phyloP scores from a whole-genome alignment of 108 stramenopile species.

The Nannochloropsis gaditana region DNA sequence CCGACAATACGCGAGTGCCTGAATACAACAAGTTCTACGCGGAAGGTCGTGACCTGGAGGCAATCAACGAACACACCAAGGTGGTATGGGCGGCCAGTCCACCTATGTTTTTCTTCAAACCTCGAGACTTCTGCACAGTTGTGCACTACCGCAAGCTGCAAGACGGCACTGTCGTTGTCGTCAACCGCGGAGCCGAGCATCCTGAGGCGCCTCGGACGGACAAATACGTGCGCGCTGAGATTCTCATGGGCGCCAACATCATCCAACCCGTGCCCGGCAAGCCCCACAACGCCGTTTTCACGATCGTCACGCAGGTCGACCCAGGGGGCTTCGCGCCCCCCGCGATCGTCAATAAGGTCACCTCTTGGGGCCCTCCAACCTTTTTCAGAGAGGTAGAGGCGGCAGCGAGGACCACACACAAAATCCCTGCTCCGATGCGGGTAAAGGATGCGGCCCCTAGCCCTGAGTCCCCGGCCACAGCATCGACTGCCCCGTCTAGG shows the following conservation, averaged over 20 bases:
- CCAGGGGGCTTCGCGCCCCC: not conserved
- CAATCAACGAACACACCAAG: slow-evolving; percentile 19
- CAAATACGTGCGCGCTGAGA: slow-evolving; percentile 26
- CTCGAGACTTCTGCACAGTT: slow-evolving; percentile 22
- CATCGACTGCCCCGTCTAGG: too few species aligned
- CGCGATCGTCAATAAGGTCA: slow-evolving; percentile 14
- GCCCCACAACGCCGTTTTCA: slow-evolving; percentile 18
- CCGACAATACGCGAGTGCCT: not conserved
- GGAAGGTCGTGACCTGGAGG: slow-evolving; percentile 27
- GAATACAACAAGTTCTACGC: slow-evolving; percentile 34
- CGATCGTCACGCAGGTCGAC: slow-evolving; percentile 27
- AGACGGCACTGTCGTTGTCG: slow-evolving; percentile 25
- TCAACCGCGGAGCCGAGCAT: slow-evolving; percentile 25
- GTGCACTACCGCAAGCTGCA: slow-evolving; percentile 27
- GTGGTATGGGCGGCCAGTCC: slow-evolving; percentile 32
- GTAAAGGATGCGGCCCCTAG: too few species aligned
- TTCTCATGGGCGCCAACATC: slow-evolving; percentile 26
- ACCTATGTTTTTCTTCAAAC: slow-evolving; percentile 18
- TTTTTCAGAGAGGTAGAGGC: not conserved
- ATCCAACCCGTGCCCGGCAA: slow-evolving; percentile 22
- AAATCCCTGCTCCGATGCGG: too few species aligned
- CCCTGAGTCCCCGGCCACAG: too few species aligned
- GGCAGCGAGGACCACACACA: not conserved
- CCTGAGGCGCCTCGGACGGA: slow-evolving; percentile 22
- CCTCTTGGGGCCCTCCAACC: not conserved